Percentiles rank a stretch among this genome's conserved stretches.
Conservation (phyloP, 805 yeast species). For the Ogataea pini region DNA sequence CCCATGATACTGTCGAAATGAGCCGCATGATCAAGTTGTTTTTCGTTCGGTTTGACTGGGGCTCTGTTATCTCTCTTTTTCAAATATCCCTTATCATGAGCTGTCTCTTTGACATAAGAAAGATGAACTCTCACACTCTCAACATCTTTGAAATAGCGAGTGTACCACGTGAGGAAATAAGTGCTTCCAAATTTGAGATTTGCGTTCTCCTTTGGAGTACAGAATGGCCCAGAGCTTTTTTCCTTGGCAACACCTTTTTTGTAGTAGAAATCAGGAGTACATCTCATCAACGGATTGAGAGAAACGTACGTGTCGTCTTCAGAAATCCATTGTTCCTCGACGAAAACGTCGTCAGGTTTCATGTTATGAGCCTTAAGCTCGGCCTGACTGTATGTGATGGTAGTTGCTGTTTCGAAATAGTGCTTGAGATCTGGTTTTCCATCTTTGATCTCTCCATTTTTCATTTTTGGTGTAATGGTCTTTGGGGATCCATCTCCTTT, state of each 20-base stretch:
- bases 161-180: constrained; percentile 81
- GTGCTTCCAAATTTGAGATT: constrained; percentile 59
- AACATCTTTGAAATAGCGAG: constrained; percentile 61
- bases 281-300: constrained; percentile 77
- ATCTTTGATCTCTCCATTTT: constrained; percentile 68
- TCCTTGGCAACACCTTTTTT: constrained; percentile 62
- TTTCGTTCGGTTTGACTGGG: constrained; percentile 19
- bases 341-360: constrained; percentile 57
- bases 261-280: constrained; percentile 76
- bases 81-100: constrained; percentile 56
- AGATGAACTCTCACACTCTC: constrained; percentile 66
- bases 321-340: constrained; percentile 54
- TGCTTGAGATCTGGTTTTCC: constrained; percentile 73
- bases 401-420: constrained; percentile 70
- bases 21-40: constrained; percentile 20
- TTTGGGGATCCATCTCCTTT: constrained; percentile 78
- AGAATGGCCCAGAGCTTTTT: constrained; percentile 71
- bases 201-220: constrained; percentile 70
- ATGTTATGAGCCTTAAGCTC: constrained; percentile 73
- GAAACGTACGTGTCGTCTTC: constrained; percentile 75
- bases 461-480: constrained; percentile 73
- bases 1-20: constrained; percentile 24
- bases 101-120: constrained; percentile 60
- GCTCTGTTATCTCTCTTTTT: constrained; percentile 37
- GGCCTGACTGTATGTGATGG: constrained; percentile 56